phyloP scores from a whole-genome alignment of 1,139 yeast genomes.

The Hansenula lynferdii region DNA sequence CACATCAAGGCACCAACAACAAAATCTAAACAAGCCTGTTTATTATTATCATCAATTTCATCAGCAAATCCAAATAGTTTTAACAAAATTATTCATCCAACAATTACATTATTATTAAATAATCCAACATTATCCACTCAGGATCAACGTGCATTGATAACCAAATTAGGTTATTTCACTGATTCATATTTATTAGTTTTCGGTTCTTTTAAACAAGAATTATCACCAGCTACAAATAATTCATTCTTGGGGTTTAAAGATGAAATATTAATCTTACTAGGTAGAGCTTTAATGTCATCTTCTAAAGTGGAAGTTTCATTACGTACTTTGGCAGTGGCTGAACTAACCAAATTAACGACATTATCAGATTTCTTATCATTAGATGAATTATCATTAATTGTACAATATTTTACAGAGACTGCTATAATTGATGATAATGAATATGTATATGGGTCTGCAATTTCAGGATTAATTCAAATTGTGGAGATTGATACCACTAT shows the following conservation, averaged over 20 bases:
- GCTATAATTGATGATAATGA: slow-evolving; percentile 41
- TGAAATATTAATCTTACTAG: slow-evolving; percentile 56
- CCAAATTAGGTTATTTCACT: slow-evolving; percentile 53
- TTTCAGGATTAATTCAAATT: slow-evolving; percentile 49
- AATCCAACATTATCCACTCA: slow-evolving; percentile 44
- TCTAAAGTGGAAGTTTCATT: slow-evolving; percentile 65
- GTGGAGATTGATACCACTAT: slow-evolving; percentile 33
- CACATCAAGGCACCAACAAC: slow-evolving; percentile 39
- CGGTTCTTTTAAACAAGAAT: slow-evolving; percentile 17
- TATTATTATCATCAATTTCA: slow-evolving; percentile 55
- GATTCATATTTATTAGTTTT: slow-evolving; percentile 35
- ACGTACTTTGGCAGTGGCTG: slow-evolving; percentile 61
- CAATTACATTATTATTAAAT: slow-evolving; percentile 33
- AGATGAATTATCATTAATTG: slow-evolving; percentile 57
- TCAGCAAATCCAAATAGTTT: slow-evolving; percentile 38
- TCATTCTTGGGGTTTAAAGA: slow-evolving; percentile 53
- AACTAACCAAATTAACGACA: slow-evolving; percentile 49
- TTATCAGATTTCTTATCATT: slow-evolving; percentile 40
- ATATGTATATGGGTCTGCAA: slow-evolving; percentile 36
- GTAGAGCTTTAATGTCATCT: slow-evolving; percentile 64
- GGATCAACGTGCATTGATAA: slow-evolving; percentile 43
- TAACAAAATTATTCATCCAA: slow-evolving; percentile 37
- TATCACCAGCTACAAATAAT: slow-evolving; percentile 16
- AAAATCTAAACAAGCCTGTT: slow-evolving; percentile 58
- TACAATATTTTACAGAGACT: slow-evolving; percentile 64